A percentile compares a stretch with the other conserved stretches of the same genome.
Evolutionary conservation across 1,139 yeast species (phyloP).

Genomic region (Taphrina pruni): DNA sequence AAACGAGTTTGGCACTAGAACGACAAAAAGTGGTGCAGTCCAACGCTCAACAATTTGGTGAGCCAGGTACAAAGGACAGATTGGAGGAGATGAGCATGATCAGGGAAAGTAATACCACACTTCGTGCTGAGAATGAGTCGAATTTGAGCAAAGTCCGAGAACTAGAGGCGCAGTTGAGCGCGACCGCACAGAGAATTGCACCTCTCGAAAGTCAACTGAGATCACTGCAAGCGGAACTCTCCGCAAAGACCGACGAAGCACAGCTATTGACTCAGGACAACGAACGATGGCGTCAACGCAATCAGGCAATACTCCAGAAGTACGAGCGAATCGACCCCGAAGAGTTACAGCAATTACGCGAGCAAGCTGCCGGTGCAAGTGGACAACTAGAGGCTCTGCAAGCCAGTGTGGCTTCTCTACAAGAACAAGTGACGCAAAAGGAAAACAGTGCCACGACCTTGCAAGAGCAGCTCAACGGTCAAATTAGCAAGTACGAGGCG

Average conservation of each 20-base stretch:
- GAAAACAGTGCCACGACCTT: neutral
- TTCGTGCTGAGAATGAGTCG: constrained; percentile 61
- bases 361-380: constrained; percentile 38
- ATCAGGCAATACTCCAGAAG: constrained; percentile 58
- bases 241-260: constrained; percentile 56
- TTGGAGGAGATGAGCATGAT: constrained; percentile 71
- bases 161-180: constrained; percentile 53
- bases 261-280: constrained; percentile 55
- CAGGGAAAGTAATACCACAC: constrained; percentile 73
- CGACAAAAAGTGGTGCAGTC: constrained; percentile 50
- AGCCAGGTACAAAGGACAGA: constrained; percentile 59
- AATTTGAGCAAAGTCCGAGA: constrained; percentile 51
- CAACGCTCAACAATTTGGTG: constrained; percentile 51
- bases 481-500: constrained; percentile 20
- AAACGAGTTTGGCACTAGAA: constrained; percentile 48
- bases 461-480: constrained; percentile 19
- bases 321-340: constrained; percentile 60
- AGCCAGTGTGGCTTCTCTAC: neutral
- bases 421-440: constrained; percentile 17
- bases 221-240: constrained; percentile 54
- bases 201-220: constrained; percentile 54
- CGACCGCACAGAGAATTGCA: constrained; percentile 50
- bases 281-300: constrained; percentile 61
- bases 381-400: neutral
- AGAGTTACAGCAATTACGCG: constrained; percentile 53